Conservation (phyloP, 495 filamentous ascomycete genomes). For the Neurospora sp. region DNA sequence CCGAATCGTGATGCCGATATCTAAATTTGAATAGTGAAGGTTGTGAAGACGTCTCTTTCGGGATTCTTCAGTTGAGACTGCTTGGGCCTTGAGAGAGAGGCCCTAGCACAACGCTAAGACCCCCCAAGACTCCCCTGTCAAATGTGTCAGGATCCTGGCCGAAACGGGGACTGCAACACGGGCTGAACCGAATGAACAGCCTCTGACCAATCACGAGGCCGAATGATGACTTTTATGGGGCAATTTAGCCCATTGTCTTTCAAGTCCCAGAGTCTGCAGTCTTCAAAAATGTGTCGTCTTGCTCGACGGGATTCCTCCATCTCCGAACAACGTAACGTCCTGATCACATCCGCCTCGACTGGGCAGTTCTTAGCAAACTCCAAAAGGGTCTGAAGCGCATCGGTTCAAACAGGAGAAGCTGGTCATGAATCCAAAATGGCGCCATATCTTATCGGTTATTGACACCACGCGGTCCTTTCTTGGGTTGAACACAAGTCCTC, state of each 20-base stretch:
- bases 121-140: neutral
- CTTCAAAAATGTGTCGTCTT: neutral
- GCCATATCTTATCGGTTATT: neutral
- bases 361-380: neutral
- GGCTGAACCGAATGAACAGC: slow-evolving; percentile 5
- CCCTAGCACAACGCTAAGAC: neutral
- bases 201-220: neutral
- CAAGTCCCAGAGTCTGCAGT: neutral
- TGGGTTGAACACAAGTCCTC: neutral
- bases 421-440: neutral
- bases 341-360: neutral
- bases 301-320: neutral
- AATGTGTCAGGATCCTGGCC: slow-evolving; percentile 21
- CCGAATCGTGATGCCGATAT: neutral
- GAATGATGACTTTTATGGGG: neutral
- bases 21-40: neutral
- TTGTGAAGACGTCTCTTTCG: neutral
- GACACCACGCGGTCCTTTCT: neutral
- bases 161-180: slow-evolving; percentile 22
- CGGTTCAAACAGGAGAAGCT: neutral
- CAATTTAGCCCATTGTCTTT: neutral
- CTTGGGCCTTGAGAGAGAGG: neutral
- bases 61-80: neutral
- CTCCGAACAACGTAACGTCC: neutral
- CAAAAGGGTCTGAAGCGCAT: neutral